Conservation (phyloP, 352 stramenopile species). For the Hyaloperonospora brassicae region DNA sequence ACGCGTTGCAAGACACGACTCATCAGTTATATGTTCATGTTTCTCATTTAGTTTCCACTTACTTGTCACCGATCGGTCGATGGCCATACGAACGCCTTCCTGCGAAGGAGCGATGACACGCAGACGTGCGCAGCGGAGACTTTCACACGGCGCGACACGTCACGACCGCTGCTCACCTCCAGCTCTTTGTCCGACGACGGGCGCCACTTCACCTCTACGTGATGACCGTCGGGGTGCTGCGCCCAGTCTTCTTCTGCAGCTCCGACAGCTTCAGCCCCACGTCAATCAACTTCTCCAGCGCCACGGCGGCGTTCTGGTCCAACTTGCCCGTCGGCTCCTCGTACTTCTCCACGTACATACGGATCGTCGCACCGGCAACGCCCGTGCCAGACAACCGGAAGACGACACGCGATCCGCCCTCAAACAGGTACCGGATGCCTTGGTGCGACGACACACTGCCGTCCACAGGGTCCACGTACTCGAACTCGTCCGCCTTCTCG, state of each 20-base stretch:
- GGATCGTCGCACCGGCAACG: conserved; percentile 93
- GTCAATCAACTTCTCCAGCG: conserved; percentile 87
- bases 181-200: conserved; percentile 9
- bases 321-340: conserved; percentile 85
- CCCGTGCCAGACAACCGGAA: conserved; percentile 98
- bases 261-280: conserved; percentile 89
- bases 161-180: conserved; percentile 11
- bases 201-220: conserved; percentile 75
- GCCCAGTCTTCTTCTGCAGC: conserved; percentile 89
- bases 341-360: conserved; percentile 99
- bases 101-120: conserved; percentile 26
- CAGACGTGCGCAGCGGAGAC: conserved; percentile 19
- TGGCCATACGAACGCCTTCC: conserved; percentile 12
- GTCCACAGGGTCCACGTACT: conserved; percentile 97
- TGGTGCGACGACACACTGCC: conserved; percentile 93
- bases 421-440: conserved; percentile 94
- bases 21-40: too few species aligned
- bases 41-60: background rate
- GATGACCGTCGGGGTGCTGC: conserved; percentile 93
- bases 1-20: too few species aligned
- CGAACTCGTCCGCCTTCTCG: conserved; percentile 93
- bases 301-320: conserved; percentile 58
- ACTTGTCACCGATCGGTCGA: background rate
- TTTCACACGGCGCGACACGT: conserved; percentile 9
- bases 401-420: conserved; percentile 91